Conservation (phyloP, 345 rosid genomes). For the Cochlearia excelsa region DNA sequence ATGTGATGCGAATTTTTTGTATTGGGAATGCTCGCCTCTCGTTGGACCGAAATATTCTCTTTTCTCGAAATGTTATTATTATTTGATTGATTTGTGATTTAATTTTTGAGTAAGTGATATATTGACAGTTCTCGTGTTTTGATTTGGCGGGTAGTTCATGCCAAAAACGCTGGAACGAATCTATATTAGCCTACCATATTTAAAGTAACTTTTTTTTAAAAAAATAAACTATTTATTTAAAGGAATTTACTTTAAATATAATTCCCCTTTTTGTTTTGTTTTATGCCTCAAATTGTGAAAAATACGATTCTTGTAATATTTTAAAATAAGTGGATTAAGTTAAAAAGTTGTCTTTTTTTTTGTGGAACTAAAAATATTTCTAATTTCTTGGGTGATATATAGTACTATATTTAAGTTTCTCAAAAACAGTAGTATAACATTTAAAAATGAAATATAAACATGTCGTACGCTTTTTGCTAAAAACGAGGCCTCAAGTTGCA, state of each 20-base stretch:
- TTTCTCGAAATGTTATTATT: conserved; percentile 5
- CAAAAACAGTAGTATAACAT: neutral
- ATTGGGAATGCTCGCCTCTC: neutral
- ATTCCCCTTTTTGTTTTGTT: conserved; percentile 17
- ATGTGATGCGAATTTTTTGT: neutral
- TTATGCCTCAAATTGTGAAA: conserved; percentile 26
- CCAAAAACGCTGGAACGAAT: conserved; percentile 31
- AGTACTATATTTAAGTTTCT: neutral
- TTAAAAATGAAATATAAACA: conserved; percentile 6
- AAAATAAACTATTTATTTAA: neutral
- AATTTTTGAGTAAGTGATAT: neutral
- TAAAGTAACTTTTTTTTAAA: conserved; percentile 16
- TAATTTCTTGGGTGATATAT: too few relatives aligned
- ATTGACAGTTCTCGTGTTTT: conserved; percentile 18
- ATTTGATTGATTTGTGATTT: neutral
- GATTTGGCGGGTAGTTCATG: conserved; percentile 30
- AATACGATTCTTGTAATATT: conserved; percentile 19
- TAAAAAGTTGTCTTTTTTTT: too few relatives aligned
- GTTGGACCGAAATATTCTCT: conserved; percentile 1
- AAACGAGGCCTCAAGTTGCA: conserved; percentile 34
- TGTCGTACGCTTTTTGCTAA: conserved; percentile 13
- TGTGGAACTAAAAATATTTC: too few relatives aligned
- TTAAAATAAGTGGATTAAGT: neutral
- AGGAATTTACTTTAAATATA: conserved; percentile 15
- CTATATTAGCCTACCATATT: conserved; percentile 18